Base-by-base conservation (phyloP, 2,329 filamentous ascomycete genomes). In the Trematosphaeria pertusa region DNA sequence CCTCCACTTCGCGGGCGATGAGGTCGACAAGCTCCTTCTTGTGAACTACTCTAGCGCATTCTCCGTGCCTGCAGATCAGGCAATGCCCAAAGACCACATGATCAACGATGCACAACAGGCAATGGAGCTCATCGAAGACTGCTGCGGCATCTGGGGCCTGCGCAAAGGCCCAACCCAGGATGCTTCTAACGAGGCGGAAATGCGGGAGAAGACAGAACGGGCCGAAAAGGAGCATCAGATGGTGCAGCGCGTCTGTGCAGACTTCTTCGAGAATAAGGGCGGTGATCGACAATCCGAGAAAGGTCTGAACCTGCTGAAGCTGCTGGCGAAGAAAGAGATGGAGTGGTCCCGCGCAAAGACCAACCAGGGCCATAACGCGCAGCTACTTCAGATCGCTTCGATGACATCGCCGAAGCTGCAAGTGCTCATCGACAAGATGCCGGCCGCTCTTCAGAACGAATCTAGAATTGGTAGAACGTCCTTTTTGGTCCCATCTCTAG, bases 141-240 rank as follows among this genome's bases (percentile, higher is more conserved):
- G 54, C 39, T 54, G 56, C 22, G 49, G 58, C 31, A 46, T 61
- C 12, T 61, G 54, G 58, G 38, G 39, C 2, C 26, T 61, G 7
- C 56, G 56, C 12, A 52, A 56, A 17, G 49, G 40, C 9, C 46
- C 50, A 5, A 37, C 39, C 1, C 38, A 40, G 10, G 42, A 52
- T 15, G 38, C 47, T 2, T 20, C 9, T 1, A 31, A 22, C 18
- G 48, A 59, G 22, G 33, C 31, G 7, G 35, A 36, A 2, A 43
- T 50, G 42, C 20, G 17, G 12, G 8, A n/a, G 14, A 8, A 18
- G 17, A 38, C 38, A 7, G 17, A 20, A 18, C 3, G n/a, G 1
- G 43, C 43, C 15, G 41, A 65, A 62, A 15, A 43, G 19, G 43
- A 55, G 12, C 44, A 46, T 26, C 17, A 46, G 4, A 38, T 39